Base-by-base conservation (phyloP, 305 asterid species). In the Rubia tinctorum region DNA sequence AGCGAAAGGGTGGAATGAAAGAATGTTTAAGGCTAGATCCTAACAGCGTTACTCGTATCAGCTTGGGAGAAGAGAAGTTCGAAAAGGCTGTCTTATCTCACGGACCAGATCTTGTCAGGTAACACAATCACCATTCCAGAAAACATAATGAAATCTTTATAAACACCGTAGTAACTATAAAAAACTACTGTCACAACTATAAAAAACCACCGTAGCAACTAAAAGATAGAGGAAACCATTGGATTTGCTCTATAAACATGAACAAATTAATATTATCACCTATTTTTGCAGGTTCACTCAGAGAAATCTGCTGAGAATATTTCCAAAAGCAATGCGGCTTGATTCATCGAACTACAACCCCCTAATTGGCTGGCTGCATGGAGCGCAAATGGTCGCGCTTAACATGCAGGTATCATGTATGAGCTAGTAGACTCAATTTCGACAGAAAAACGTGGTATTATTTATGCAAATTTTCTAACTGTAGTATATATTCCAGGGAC, bases 341-440 rank as follows among this genome's bases (percentile, higher is more conserved):
- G 96, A 92, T 73, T 92, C 98, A 17, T 92, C 98, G 23, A 92
- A 92, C 71, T 92, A 74, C 81, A 90, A 90, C 78, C 98, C 98
- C 58, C 63, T 84, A 23, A 74, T 85, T 43, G 98, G 97, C 34
- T 92, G 98, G 98, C 79, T 79, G 79, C 88, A 89, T 80, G 98
- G 98, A 68, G 92, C 83, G 72, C 98, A 92, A 70, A 88, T 90
- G 98, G 92, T 92, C 5, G 98, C 98, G 58, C 87, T 92, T 73
- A 90, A 92, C 76, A 92, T 90, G 94, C 96, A 92, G 96, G 97
- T 89, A 37, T 53, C 7, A 22, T 22, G 18, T 51, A 18, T 53
- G 22, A 23, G 12, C 20, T n/a, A 20, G 4, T 59, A 20, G 34
- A 30, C 34, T 30, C 34, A 30, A 30, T 1, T 59, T 5, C 8